phyloP scores from a whole-genome alignment of 345 rosid species.

The Eucalyptus marginata region DNA sequence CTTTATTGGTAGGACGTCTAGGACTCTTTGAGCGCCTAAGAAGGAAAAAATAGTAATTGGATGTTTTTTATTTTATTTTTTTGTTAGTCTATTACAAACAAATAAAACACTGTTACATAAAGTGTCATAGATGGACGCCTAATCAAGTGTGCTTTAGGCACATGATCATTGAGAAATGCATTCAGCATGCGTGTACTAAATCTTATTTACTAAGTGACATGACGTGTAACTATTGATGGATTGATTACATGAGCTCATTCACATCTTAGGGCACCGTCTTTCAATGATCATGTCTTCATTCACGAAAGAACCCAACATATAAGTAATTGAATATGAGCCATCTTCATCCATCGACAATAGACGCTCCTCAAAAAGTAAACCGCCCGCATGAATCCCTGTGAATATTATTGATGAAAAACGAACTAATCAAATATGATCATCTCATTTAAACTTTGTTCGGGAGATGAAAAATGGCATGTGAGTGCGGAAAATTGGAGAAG shows the following conservation, averaged over 20 bases:
- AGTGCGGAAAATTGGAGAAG: too few relatives aligned
- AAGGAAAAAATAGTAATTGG: too few relatives aligned
- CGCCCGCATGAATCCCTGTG: background rate
- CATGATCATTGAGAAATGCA: background rate
- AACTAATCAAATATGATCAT: background rate
- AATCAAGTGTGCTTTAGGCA: background rate
- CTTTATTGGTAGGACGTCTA: accelerated
- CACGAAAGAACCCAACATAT: too few relatives aligned
- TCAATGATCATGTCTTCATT: too few relatives aligned
- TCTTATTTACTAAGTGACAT: background rate
- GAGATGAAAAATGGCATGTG: background rate
- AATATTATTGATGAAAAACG: too few relatives aligned
- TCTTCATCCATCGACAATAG: background rate
- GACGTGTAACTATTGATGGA: background rate
- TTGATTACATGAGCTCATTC: background rate
- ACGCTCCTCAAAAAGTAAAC: too few relatives aligned
- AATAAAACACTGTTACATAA: too few relatives aligned
- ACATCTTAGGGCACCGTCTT: background rate
- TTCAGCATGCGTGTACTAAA: background rate
- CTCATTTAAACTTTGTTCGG: background rate
- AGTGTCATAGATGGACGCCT: too few relatives aligned
- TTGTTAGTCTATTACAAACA: too few relatives aligned
- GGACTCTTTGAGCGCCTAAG: background rate
- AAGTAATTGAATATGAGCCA: too few relatives aligned
- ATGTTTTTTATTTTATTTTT: too few relatives aligned